phyloP scores from a whole-genome alignment of 192 early-diverging fungal species.

The Backusella macrospora region DNA sequence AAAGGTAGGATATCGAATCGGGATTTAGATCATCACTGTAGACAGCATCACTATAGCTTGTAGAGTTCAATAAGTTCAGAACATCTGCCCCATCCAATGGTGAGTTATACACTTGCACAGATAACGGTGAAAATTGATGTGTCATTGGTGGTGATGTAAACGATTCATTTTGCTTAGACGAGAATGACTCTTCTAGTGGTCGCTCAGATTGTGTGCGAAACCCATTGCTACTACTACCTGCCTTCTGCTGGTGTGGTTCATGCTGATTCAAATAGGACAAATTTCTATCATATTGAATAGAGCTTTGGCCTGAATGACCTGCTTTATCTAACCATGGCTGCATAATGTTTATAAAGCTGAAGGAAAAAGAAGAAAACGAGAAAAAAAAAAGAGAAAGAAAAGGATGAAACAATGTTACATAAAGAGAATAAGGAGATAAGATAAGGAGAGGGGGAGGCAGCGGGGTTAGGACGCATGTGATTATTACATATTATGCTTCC shows the following conservation, averaged over 20 bases:
- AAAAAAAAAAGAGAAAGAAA: background rate
- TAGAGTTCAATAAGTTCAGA: conserved; percentile 26
- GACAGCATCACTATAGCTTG: conserved; percentile 24
- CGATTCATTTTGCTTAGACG: background rate
- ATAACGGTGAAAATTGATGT: background rate
- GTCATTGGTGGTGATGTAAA: background rate
- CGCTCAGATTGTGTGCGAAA: background rate
- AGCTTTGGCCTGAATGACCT: background rate
- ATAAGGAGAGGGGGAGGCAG: background rate
- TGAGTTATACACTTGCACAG: background rate
- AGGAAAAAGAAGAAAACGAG: background rate
- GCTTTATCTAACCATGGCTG: conserved; percentile 19
- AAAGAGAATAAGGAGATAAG: conserved; percentile 14
- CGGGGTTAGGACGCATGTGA: conserved; percentile 2
- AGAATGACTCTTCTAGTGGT: background rate
- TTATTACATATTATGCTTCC: conserved; percentile 13
- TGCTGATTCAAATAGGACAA: background rate
- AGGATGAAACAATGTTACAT: conserved; percentile 4
- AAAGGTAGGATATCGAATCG: conserved; percentile 5
- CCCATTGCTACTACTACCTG: background rate
- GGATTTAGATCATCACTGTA: conserved; percentile 26
- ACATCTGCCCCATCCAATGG: conserved; percentile 32
- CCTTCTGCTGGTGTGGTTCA: background rate
- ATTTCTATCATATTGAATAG: background rate
- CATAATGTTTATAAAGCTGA: background rate